Conservation (phyloP, 352 stramenopile genomes). For the Pythium rishiriense region DNA sequence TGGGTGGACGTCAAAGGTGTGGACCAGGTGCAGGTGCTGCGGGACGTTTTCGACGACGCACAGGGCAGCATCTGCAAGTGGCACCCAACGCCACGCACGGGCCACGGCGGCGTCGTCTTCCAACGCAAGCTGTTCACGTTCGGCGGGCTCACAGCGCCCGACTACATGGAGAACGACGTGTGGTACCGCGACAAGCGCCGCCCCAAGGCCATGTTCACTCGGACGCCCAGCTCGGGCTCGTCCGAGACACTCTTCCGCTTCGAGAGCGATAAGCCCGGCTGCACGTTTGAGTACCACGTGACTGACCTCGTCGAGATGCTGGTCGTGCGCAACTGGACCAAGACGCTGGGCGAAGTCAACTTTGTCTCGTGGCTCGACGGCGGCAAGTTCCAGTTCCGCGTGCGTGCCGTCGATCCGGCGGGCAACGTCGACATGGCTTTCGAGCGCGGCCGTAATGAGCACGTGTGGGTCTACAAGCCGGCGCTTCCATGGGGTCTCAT, state of each 20-base stretch:
- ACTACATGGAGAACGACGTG: constrained; percentile 83
- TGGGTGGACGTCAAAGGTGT: constrained; percentile 67
- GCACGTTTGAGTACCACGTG: constrained; percentile 94
- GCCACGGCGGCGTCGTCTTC: constrained; percentile 70
- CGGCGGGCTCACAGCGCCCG: constrained; percentile 59
- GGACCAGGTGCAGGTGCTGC: constrained; percentile 62
- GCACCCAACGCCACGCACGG: constrained; percentile 57
- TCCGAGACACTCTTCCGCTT: constrained; percentile 88
- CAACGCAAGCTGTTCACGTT: constrained; percentile 76
- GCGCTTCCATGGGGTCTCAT: constrained; percentile 90
- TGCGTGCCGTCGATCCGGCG: constrained; percentile 87
- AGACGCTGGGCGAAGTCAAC: constrained; percentile 46
- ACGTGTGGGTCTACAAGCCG: constrained; percentile 92
- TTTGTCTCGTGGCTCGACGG: constrained; percentile 60
- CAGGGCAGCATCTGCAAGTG: constrained; percentile 69
- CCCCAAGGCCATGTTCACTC: constrained; percentile 56
- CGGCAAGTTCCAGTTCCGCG: constrained; percentile 90
- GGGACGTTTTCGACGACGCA: constrained; percentile 63
- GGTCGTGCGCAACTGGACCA: constrained; percentile 83
- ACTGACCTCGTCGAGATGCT: constrained; percentile 79
- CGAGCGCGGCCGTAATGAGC: constrained; percentile 84
- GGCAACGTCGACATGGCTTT: constrained; percentile 92
- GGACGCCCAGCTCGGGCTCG: constrained; percentile 45
- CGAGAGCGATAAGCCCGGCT: constrained; percentile 82
- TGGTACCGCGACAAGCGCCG: constrained; percentile 77